Conservation (phyloP, 2,329 filamentous ascomycete species). For the Ceratocystis variospora region DNA sequence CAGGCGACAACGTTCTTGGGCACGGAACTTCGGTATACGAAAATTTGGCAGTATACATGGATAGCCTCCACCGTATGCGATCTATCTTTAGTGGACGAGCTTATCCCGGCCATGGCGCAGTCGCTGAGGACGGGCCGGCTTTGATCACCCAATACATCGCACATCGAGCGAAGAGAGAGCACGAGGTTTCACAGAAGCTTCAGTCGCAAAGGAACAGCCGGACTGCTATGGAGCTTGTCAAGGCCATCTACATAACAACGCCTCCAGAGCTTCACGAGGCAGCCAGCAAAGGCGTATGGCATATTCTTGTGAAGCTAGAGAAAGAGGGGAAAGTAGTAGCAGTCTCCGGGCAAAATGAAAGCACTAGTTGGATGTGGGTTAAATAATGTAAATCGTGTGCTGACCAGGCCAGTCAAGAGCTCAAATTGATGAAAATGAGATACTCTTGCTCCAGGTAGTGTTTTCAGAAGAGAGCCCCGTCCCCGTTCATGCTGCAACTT, state of each 20-base stretch:
- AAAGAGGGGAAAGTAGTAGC: conserved; percentile 52
- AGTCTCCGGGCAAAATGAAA: background rate
- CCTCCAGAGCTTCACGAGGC: conserved; percentile 60
- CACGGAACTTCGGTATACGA: conserved; percentile 81
- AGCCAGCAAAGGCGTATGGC: conserved; percentile 60
- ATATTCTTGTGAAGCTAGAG: conserved; percentile 68
- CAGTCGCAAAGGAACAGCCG: conserved; percentile 32
- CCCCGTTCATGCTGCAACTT: too few species aligned
- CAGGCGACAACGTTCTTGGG: conserved; percentile 76
- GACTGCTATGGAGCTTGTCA: conserved; percentile 72
- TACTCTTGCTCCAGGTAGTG: too few species aligned
- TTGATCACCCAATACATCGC: conserved; percentile 72
- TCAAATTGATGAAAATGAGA: background rate
- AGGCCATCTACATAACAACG: conserved; percentile 69
- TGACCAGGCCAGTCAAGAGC: conserved; percentile 21
- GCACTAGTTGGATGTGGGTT: background rate
- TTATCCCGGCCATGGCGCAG: conserved; percentile 78
- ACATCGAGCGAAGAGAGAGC: conserved; percentile 67
- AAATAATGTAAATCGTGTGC: background rate
- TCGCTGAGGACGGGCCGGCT: conserved; percentile 55
- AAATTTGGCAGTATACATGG: conserved; percentile 54
- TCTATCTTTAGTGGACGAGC: conserved; percentile 47
- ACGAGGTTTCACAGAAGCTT: conserved; percentile 58
- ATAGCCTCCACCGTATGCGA: conserved; percentile 56
- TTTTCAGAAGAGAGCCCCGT: too few species aligned